A percentile compares a stretch with the other conserved stretches of the same genome.
phyloP scores from a whole-genome alignment of 345 rosid species.

The Noccaea caerulescens region DNA sequence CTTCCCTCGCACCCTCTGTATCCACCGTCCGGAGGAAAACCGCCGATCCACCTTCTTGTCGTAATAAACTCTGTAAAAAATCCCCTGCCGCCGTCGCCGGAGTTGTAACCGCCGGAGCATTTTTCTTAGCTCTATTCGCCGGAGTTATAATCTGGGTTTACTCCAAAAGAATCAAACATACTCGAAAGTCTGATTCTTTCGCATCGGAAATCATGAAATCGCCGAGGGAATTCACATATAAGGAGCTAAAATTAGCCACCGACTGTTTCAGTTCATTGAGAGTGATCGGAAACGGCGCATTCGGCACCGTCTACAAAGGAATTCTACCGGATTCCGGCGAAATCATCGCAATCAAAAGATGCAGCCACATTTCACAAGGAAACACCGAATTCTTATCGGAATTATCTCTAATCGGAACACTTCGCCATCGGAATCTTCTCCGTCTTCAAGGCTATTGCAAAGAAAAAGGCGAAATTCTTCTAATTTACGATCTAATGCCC shows the following conservation, averaged over 20 bases:
- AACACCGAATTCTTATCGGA: slow-evolving; percentile 86
- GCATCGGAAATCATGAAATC: slow-evolving; percentile 77
- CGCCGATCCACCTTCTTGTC: slow-evolving; percentile 57
- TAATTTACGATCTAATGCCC: slow-evolving; percentile 91
- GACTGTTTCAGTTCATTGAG: slow-evolving; percentile 66
- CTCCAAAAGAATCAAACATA: slow-evolving; percentile 61
- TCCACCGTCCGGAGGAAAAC: slow-evolving; percentile 47
- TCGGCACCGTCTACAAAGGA: slow-evolving; percentile 92
- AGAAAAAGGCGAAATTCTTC: slow-evolving; percentile 85
- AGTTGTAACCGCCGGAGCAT: slow-evolving; percentile 90
- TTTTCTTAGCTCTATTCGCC: slow-evolving; percentile 76
- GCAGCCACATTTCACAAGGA: slow-evolving; percentile 89
- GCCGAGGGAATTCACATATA: slow-evolving; percentile 90
- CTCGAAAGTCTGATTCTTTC: slow-evolving; percentile 61
- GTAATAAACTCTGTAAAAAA: slow-evolving; percentile 79
- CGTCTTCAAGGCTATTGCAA: slow-evolving; percentile 94
- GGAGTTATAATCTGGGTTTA: slow-evolving; percentile 75
- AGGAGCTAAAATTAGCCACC: slow-evolving; percentile 84
- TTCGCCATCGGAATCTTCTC: slow-evolving; percentile 89
- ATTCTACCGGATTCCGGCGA: slow-evolving; percentile 69
- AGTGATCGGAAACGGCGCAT: slow-evolving; percentile 91
- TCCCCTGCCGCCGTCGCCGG: slow-evolving; percentile 97
- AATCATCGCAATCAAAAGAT: slow-evolving; percentile 83
- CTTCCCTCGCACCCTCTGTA: slow-evolving; percentile 50
- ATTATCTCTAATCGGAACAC: slow-evolving; percentile 78